Conservation (phyloP, 192 early-diverging fungal species). For the Gonapodya prolifera region DNA sequence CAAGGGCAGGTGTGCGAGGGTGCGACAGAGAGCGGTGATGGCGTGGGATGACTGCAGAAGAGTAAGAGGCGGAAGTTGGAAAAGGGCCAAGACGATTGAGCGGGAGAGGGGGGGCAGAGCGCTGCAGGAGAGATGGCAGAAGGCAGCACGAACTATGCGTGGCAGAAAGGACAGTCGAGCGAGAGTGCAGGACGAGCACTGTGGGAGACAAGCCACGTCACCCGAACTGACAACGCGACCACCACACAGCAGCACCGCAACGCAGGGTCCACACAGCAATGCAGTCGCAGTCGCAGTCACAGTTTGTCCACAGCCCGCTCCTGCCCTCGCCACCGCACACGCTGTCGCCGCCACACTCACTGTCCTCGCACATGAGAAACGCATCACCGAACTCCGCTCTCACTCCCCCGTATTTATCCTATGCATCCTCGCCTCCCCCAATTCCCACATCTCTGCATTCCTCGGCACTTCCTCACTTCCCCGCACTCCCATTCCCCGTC, state of each 20-base stretch:
- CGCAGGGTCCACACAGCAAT: no score
- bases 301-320: not conserved
- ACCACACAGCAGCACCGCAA: no score
- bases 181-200: no score
- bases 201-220: no score
- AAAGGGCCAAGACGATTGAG: not conserved
- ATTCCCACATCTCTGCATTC: not conserved
- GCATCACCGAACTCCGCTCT: not conserved
- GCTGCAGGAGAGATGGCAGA: not conserved
- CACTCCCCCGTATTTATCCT: not conserved
- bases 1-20: not conserved
- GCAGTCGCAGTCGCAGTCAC: no score
- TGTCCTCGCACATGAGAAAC: not conserved
- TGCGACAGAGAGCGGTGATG: no score
- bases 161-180: not conserved
- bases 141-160: not conserved
- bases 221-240: no score
- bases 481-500: not conserved
- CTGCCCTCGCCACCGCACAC: not conserved
- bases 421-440: not conserved
- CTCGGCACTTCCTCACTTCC: not conserved
- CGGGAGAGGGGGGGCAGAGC: not conserved
- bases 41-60: no score
- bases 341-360: not conserved
- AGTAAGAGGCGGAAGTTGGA: not conserved